These are phyloP conservation scores for Begonia fuchsioides DNA, from an alignment of 306 rosid genomes.

Conservation along the genomic window DNA sequence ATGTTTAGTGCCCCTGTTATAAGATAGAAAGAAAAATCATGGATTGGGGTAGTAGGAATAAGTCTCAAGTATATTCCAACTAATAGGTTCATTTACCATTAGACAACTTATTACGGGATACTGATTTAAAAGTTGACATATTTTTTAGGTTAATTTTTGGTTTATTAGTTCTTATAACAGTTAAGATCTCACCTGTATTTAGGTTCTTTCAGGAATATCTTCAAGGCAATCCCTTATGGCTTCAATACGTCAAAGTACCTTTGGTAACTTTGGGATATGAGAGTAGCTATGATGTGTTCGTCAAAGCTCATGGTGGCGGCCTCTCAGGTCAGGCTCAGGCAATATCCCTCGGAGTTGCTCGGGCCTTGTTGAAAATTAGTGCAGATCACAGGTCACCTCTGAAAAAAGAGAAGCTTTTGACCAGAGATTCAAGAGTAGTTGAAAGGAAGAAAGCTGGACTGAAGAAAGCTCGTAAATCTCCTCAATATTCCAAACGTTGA, in stretches of 20 bases:
- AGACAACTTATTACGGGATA: too few relatives aligned
- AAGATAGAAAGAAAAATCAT: too few relatives aligned
- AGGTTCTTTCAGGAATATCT: slow-evolving; percentile 56
- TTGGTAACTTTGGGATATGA: slow-evolving; percentile 70
- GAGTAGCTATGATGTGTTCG: slow-evolving; percentile 67
- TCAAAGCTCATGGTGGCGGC: slow-evolving; percentile 91
- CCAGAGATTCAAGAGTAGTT: too few relatives aligned
- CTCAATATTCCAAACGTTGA: slow-evolving; percentile 92
- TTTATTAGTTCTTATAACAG: too few relatives aligned
- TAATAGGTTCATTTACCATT: too few relatives aligned
- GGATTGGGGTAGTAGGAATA: too few relatives aligned
- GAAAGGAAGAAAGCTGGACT: slow-evolving; percentile 97
- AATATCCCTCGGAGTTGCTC: slow-evolving; percentile 83
- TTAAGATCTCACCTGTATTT: slow-evolving; percentile 5
- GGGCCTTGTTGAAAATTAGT: slow-evolving; percentile 73
- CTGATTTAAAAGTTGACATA: too few relatives aligned
- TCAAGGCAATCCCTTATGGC: slow-evolving; percentile 92
- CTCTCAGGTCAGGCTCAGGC: slow-evolving; percentile 98
- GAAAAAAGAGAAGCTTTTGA: slow-evolving; percentile 75
- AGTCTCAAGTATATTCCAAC: too few relatives aligned
- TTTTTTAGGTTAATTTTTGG: too few relatives aligned
- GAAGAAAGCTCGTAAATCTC: slow-evolving; percentile 98
- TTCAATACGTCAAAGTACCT: slow-evolving; percentile 69
- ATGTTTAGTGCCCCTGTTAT: too few relatives aligned
- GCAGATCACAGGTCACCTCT: slow-evolving; percentile 65